phyloP scores from a whole-genome alignment of 176 grass and related monocot species.

The Alloteropsis semialata region DNA sequence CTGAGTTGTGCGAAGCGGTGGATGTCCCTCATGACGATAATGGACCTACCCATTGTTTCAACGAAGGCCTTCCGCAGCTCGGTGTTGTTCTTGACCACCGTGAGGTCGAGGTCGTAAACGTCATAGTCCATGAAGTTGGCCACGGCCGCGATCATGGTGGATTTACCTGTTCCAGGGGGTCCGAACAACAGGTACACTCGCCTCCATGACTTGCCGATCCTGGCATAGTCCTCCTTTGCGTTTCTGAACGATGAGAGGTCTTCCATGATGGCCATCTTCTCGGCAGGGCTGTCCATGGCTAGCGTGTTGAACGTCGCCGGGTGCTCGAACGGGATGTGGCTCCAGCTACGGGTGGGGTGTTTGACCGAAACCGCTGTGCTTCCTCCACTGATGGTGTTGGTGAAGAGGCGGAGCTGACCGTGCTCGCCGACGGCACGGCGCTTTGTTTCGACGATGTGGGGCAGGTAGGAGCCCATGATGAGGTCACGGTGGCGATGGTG shows the following conservation, averaged over 20 bases:
- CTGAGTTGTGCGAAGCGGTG: constrained; percentile 56
- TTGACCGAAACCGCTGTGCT: no score
- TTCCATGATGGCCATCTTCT: constrained; percentile 41
- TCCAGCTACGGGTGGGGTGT: constrained; percentile 12
- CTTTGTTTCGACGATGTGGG: fast-evolving
- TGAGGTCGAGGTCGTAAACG: constrained; percentile 57
- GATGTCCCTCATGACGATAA: constrained; percentile 60
- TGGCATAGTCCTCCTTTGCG: not conserved
- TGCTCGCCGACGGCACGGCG: not conserved
- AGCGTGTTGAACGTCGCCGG: constrained; percentile 50
- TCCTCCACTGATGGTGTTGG: constrained; percentile 48
- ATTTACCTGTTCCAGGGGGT: not conserved
- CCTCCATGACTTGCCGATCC: not conserved
- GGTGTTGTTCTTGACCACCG: constrained; percentile 40
- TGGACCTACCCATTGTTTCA: constrained; percentile 41
- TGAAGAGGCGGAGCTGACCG: constrained; percentile 63
- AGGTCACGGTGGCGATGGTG: fast-evolving
- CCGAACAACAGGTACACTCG: not conserved
- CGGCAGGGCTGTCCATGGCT: constrained; percentile 46
- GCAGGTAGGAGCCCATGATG: fast-evolving
- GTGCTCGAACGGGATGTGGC: constrained; percentile 59
- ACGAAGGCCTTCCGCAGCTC: constrained; percentile 54
- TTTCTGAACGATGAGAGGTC: constrained; percentile 1
- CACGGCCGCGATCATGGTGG: constrained; percentile 56
- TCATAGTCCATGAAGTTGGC: constrained; percentile 51